Evolutionary conservation across 495 filamentous ascomycete species (phyloP).

Genomic region (Talaromyces proteolyticus): DNA sequence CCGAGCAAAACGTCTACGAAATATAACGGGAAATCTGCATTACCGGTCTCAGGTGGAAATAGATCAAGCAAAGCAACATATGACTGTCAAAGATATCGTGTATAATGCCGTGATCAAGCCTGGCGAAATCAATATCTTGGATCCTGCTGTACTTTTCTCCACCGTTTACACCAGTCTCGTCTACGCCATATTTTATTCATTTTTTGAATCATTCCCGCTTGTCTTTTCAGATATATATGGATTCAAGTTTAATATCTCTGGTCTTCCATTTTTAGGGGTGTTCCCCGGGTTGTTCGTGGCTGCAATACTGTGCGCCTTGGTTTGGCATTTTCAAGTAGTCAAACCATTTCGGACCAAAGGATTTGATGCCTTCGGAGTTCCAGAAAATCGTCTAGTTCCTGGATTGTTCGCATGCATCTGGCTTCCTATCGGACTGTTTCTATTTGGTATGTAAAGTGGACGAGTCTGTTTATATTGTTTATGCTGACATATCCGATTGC

Average conservation of each 20-base stretch:
- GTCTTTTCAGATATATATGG: slow-evolving; percentile 38
- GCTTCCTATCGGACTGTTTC: not conserved
- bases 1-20: not conserved
- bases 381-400: not conserved
- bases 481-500: too few relatives aligned
- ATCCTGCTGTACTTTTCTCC: slow-evolving; percentile 54
- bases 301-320: not conserved
- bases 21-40: not conserved
- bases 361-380: not conserved
- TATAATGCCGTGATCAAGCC: slow-evolving; percentile 27
- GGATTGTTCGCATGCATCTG: not conserved
- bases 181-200: slow-evolving; percentile 59
- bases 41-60: not conserved
- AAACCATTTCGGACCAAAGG: not conserved
- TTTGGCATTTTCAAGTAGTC: not conserved
- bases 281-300: not conserved
- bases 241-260: slow-evolving; percentile 31
- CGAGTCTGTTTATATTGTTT: too few relatives aligned
- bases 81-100: not conserved
- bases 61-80: not conserved
- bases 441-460: too few relatives aligned
- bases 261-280: slow-evolving; percentile 13
- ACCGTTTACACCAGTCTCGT: slow-evolving; percentile 53
- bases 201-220: slow-evolving; percentile 41
- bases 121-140: slow-evolving; percentile 51